Evolutionary conservation across 2,329 filamentous ascomycete species (phyloP).

Genomic region (Bipolaris sorokiniana): DNA sequence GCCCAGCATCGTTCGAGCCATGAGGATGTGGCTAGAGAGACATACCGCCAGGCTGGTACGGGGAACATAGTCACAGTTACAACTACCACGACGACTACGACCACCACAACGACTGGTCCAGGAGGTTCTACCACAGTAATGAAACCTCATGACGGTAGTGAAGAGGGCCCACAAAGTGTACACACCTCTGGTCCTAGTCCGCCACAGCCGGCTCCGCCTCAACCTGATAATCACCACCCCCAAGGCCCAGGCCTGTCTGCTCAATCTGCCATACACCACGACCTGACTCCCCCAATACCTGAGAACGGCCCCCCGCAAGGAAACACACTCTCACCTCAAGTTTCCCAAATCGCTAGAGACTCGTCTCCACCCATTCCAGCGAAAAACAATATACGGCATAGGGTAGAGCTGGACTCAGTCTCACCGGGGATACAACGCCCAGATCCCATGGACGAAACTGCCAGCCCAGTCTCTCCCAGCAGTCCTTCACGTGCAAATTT

Average conservation of each 20-base stretch:
- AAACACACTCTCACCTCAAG: slow-evolving; percentile 12
- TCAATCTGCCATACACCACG: slow-evolving; percentile 20
- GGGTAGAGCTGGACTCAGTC: slow-evolving; percentile 43
- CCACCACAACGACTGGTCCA: slow-evolving; percentile 44
- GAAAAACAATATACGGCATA: slow-evolving; percentile 45
- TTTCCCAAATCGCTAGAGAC: slow-evolving; percentile 15
- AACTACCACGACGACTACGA: slow-evolving; percentile 47
- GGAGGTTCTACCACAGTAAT: slow-evolving; percentile 45
- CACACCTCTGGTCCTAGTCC: slow-evolving; percentile 44
- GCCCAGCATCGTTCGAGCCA: slow-evolving; percentile 28
- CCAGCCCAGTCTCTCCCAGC: slow-evolving; percentile 34
- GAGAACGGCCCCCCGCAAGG: slow-evolving; percentile 8
- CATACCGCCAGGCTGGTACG: slow-evolving; percentile 40
- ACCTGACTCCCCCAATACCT: slow-evolving; percentile 13
- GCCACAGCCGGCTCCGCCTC: slow-evolving; percentile 36
- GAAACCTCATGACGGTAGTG: slow-evolving; percentile 28
- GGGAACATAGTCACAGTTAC: slow-evolving; percentile 45
- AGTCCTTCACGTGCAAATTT: slow-evolving; percentile 44
- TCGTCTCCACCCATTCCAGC: slow-evolving; percentile 43
- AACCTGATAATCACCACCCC: slow-evolving; percentile 19
- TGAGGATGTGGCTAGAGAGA: slow-evolving; percentile 39
- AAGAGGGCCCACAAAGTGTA: slow-evolving; percentile 32
- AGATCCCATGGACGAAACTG: slow-evolving; percentile 37
- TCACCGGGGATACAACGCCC: slow-evolving; percentile 44
- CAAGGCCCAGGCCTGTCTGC: slow-evolving; percentile 21